These are phyloP conservation scores for Dioscorea alata DNA, from an alignment of 106 monocot genomes.

Conservation along the genomic window DNA sequence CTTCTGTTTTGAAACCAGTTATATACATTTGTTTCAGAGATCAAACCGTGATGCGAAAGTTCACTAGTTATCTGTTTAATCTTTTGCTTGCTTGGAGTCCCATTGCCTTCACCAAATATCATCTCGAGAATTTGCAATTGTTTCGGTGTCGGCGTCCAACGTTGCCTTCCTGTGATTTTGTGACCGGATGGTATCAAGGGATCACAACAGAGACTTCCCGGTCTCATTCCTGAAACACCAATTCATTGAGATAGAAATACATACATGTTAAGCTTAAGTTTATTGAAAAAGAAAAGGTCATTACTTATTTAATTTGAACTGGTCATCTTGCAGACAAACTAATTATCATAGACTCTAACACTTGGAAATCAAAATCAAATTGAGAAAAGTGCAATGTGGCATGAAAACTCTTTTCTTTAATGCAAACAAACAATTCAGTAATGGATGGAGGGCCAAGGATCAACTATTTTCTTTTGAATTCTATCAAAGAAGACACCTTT, in stretches of 20 bases:
- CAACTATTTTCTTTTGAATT: too few relatives aligned
- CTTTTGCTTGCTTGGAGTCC: constrained; percentile 77
- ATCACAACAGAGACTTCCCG: constrained; percentile 42
- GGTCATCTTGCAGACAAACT: too few relatives aligned
- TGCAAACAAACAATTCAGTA: too few relatives aligned
- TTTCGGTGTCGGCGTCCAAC: constrained; percentile 75
- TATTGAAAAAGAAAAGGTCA: too few relatives aligned
- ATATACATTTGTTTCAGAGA: constrained; percentile 83
- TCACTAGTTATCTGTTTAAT: constrained; percentile 61
- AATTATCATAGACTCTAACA: too few relatives aligned
- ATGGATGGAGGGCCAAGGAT: too few relatives aligned
- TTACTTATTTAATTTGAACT: too few relatives aligned
- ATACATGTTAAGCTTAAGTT: too few relatives aligned
- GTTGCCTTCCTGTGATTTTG: constrained; percentile 58
- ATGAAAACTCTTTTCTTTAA: too few relatives aligned
- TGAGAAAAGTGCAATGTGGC: too few relatives aligned
- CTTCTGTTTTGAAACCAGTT: constrained; percentile 98
- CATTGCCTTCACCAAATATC: constrained; percentile 62
- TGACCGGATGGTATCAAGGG: constrained; percentile 24
- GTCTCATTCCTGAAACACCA: constrained; percentile 34
- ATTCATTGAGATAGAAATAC: not conserved
- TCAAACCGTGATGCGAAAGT: constrained; percentile 58
- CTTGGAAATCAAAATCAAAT: too few relatives aligned
- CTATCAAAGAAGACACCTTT: too few relatives aligned
- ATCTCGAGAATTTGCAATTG: constrained; percentile 79